A percentile compares a stretch with the other conserved stretches of the same genome.
phyloP scores from a whole-genome alignment of 768 basidiomycete species.

The Kwoniella pini region DNA sequence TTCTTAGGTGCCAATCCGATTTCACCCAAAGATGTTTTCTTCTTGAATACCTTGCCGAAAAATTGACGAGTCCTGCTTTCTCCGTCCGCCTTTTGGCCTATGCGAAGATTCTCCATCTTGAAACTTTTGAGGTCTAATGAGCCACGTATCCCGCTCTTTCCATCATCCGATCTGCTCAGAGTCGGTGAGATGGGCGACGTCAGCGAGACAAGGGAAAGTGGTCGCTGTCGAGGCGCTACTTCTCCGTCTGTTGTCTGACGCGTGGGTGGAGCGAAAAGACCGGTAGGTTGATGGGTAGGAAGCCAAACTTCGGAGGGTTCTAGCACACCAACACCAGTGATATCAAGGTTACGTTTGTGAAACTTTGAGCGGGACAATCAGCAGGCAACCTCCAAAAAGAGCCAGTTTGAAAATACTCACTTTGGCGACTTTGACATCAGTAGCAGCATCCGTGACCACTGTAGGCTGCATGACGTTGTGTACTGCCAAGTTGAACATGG shows the following conservation, averaged over 20 bases:
- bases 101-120: slow-evolving; percentile 27
- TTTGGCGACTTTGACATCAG: slow-evolving; percentile 53
- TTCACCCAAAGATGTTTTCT: slow-evolving; percentile 26
- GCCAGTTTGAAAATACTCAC: slow-evolving; percentile 53
- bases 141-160: slow-evolving; percentile 15
- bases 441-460: slow-evolving; percentile 52
- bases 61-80: slow-evolving; percentile 46
- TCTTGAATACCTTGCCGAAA: slow-evolving; percentile 53
- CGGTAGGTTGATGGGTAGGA: slow-evolving; percentile 3
- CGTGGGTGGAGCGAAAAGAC: slow-evolving; percentile 3
- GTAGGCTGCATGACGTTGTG: slow-evolving; percentile 54
- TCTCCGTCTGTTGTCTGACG: slow-evolving; percentile 22
- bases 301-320: slow-evolving; percentile 50
- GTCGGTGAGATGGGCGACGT: slow-evolving; percentile 38
- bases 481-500: slow-evolving; percentile 52
- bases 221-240: slow-evolving; percentile 10
- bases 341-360: slow-evolving; percentile 47
- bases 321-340: slow-evolving; percentile 46
- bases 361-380: slow-evolving; percentile 31
- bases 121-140: slow-evolving; percentile 36
- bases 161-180: slow-evolving; percentile 27
- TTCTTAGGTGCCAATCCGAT: not conserved
- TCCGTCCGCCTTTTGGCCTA: slow-evolving; percentile 18
- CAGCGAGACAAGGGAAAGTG: slow-evolving; percentile 35
- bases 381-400: not conserved